Evolutionary conservation across 306 rosid species (phyloP).

Genomic region (Gillenia trifoliata): DNA sequence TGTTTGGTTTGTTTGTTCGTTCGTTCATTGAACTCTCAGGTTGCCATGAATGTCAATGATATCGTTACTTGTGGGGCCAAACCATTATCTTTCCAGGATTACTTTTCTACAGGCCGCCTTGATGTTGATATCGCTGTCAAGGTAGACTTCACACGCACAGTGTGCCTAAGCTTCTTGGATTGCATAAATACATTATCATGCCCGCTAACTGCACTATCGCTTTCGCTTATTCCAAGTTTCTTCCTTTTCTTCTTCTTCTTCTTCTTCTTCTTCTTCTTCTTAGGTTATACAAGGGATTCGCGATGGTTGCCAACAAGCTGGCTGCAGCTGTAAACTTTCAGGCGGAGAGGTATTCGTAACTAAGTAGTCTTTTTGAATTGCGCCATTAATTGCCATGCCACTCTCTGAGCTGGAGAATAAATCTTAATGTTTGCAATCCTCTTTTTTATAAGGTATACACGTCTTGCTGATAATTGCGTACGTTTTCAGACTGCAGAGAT

Average conservation of each 20-base stretch:
- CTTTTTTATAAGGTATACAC: too few relatives aligned
- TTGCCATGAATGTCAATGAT: slow-evolving; percentile 96
- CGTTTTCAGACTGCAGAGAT: slow-evolving; percentile 84
- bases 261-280: not conserved
- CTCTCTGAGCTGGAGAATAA: not conserved
- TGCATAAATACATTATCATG: not conserved
- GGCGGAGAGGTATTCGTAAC: slow-evolving; percentile 86
- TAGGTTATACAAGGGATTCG: slow-evolving; percentile 90
- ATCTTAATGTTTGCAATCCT: too few relatives aligned
- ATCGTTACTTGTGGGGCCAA: slow-evolving; percentile 93
- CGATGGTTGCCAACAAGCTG: slow-evolving; percentile 84
- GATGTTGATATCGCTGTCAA: slow-evolving; percentile 90
- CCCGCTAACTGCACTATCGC: not conserved
- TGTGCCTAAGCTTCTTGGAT: not conserved
- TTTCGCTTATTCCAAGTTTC: not conserved
- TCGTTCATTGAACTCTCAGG: slow-evolving; percentile 32
- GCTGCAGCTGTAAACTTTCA: slow-evolving; percentile 50
- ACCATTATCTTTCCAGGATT: slow-evolving; percentile 89
- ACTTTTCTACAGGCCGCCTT: slow-evolving; percentile 83
- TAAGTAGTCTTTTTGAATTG: not conserved
- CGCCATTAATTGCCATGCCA: not conserved
- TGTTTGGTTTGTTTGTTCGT: too few relatives aligned
- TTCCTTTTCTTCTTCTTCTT: not conserved
- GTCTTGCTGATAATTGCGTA: not conserved
- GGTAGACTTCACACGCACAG: slow-evolving; percentile 27